A percentile compares a stretch with the other conserved stretches of the same genome.
Conservation (phyloP, 805 yeast species). For the Yarrowia phangngaensis region DNA sequence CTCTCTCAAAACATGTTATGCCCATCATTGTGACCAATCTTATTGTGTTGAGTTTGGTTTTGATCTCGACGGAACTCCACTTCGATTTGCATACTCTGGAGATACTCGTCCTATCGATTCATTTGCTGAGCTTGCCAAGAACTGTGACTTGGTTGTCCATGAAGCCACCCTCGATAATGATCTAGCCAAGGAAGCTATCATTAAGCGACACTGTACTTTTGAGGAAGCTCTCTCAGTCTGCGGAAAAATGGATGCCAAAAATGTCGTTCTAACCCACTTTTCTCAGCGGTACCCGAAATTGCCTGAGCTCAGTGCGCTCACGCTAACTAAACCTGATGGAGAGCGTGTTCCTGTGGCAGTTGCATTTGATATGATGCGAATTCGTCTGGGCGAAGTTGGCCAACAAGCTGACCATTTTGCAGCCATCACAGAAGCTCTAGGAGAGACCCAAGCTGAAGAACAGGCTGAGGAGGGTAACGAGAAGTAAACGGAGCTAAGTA, state of each 20-base stretch:
- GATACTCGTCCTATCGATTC: constrained; percentile 80
- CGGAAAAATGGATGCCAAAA: constrained; percentile 63
- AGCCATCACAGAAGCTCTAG: background rate
- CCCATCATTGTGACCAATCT: constrained; percentile 80
- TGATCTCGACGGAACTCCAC: constrained; percentile 35
- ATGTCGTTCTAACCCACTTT: constrained; percentile 81
- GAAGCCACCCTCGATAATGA: constrained; percentile 90
- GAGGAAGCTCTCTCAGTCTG: constrained; percentile 78
- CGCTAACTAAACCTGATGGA: background rate
- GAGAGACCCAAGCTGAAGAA: background rate
- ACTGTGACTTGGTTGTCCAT: constrained; percentile 75
- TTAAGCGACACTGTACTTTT: constrained; percentile 82
- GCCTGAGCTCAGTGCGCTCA: constrained; percentile 37
- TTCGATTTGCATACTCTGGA: constrained; percentile 85
- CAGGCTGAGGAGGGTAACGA: background rate
- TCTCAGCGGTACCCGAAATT: constrained; percentile 78
- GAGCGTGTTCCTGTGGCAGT: constrained; percentile 18
- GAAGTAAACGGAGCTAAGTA: too few relatives aligned
- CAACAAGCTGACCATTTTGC: background rate
- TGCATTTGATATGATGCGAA: constrained; percentile 24
- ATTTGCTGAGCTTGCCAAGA: constrained; percentile 62
- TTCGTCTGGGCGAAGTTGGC: constrained; percentile 4
- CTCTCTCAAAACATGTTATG: constrained; percentile 59
- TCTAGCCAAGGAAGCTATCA: constrained; percentile 68
- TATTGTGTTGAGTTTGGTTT: constrained; percentile 51